These are phyloP conservation scores for Cryphonectria radicalis DNA, from an alignment of 2,329 filamentous ascomycete species.

Conservation along the genomic window DNA sequence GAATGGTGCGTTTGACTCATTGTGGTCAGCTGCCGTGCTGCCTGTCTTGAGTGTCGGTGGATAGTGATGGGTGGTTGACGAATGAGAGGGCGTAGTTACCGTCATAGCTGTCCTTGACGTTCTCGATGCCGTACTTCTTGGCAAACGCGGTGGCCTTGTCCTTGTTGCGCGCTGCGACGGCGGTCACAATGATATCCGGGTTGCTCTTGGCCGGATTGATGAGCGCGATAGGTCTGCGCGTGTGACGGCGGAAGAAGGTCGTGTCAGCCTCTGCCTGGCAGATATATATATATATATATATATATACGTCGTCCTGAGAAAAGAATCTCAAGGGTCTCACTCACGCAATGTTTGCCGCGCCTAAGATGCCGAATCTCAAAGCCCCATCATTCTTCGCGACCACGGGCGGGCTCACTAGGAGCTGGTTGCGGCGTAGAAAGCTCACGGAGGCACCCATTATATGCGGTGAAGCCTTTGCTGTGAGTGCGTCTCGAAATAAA, in stretches of 20 bases:
- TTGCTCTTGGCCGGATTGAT: constrained; percentile 56
- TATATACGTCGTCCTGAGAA: not conserved
- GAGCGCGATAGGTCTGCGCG: constrained; percentile 44
- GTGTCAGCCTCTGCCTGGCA: constrained; percentile 6
- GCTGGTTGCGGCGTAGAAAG: constrained; percentile 30
- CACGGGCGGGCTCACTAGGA: constrained; percentile 20
- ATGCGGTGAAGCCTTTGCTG: not conserved
- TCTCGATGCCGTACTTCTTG: constrained; percentile 54
- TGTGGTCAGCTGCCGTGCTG: not conserved
- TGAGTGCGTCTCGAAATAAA: constrained; percentile 33
- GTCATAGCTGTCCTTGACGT: constrained; percentile 54
- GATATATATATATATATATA: too few relatives aligned
- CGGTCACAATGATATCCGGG: constrained; percentile 56
- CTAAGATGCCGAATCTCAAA: constrained; percentile 47
- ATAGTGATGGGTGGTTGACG: not conserved
- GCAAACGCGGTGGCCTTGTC: constrained; percentile 53
- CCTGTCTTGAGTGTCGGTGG: not conserved
- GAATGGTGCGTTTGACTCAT: not conserved
- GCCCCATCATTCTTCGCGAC: constrained; percentile 32
- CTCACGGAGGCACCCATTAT: constrained; percentile 26
- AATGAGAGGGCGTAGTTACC: constrained; percentile 36
- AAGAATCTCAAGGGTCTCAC: constrained; percentile 25
- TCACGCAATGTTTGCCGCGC: constrained; percentile 46
- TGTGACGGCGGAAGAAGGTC: too few relatives aligned
- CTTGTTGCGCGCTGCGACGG: constrained; percentile 56